phyloP scores from a whole-genome alignment of 179 eudicot genomes.

The Vitellaria paradoxa region DNA sequence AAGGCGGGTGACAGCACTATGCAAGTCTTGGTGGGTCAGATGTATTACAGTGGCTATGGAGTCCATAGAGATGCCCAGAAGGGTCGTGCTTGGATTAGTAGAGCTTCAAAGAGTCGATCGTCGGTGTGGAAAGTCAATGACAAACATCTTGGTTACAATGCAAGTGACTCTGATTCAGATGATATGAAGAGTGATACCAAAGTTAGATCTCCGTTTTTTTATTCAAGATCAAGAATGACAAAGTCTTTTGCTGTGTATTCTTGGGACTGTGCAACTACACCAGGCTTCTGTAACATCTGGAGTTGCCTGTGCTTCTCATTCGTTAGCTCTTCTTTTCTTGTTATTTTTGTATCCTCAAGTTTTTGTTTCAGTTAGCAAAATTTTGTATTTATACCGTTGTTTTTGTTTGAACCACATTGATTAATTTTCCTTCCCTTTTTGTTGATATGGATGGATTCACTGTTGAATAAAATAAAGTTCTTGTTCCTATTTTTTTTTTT shows the following conservation, averaged over 20 bases:
- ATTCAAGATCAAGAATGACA: slow-evolving; percentile 4
- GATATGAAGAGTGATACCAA: slow-evolving; percentile 30
- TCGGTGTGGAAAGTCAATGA: slow-evolving; percentile 48
- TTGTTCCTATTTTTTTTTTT: no score
- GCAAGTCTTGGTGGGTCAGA: slow-evolving; percentile 85
- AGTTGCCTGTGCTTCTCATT: no score
- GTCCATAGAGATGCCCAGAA: slow-evolving; percentile 56
- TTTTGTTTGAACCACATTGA: no score
- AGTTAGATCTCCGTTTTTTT: slow-evolving; percentile 18
- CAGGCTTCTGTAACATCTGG: no score
- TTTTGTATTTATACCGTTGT: no score
- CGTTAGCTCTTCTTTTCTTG: no score
- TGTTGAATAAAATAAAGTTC: slow-evolving; percentile 7
- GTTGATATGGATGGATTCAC: no score
- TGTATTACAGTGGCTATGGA: slow-evolving; percentile 77
- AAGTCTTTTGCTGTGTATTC: neutral
- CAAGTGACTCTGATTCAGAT: slow-evolving; percentile 57
- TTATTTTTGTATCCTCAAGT: no score
- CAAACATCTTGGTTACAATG: slow-evolving; percentile 59
- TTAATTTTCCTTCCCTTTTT: no score
- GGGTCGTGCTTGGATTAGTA: slow-evolving; percentile 51
- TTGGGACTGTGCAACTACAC: slow-evolving; percentile 7
- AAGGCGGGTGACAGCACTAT: slow-evolving; percentile 65
- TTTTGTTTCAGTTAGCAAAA: no score
- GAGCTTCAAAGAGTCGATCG: slow-evolving; percentile 45